Evolutionary conservation across 1,139 yeast species (phyloP), one percentile per base, ranked within the genome.

Genomic region (Saccharomyces hybrid): DNA sequence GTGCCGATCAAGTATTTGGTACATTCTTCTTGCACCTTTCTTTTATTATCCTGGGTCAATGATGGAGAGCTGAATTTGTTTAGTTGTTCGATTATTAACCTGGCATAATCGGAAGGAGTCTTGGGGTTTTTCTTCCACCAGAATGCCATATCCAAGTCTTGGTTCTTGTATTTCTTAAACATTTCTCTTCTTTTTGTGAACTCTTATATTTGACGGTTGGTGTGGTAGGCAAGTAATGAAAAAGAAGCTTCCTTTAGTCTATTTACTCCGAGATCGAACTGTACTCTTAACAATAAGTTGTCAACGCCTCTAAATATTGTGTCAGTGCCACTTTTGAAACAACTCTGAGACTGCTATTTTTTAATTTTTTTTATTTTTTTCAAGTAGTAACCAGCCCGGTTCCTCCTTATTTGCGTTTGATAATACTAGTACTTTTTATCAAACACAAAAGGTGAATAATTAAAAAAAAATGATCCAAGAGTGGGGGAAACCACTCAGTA

Each of bases 81-180:
- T 16, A 89, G 77, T 62, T 82, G 88, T 53, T 93, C 98, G 60
- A 81, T 81, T 58, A 90, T 76, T 11, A 84, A 82, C 55, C 88
- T 78, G 14, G 89, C 86, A 57, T 90, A 78, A 66, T 93, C 99
- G 41, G 80, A 82, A 1, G 97, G 96, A 2, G 96, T 84, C 70
- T 89, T 89, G n/a, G 95, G 96, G 68, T 85, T 88, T 67, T 97
- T 79, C 62, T 89, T 87, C 78, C 93, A 91, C 64, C 93, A 76
- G 66, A 91, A 91, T 19, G 97, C 87, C 97, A 91, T 89, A 51
- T 65, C 69, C 49, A 65, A 52, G 48, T 65, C 69, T 51, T 64
- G 68, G 48, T 62, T 65, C 56, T 63, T 63, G 54, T 64, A 64
- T 52, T 65, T 65, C 55, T 65, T 65, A 48, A 65, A 65, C 69